These are phyloP conservation scores for Colletotrichum echinochloae DNA, from an alignment of 2,329 filamentous ascomycete species.

Conservation along the genomic window DNA sequence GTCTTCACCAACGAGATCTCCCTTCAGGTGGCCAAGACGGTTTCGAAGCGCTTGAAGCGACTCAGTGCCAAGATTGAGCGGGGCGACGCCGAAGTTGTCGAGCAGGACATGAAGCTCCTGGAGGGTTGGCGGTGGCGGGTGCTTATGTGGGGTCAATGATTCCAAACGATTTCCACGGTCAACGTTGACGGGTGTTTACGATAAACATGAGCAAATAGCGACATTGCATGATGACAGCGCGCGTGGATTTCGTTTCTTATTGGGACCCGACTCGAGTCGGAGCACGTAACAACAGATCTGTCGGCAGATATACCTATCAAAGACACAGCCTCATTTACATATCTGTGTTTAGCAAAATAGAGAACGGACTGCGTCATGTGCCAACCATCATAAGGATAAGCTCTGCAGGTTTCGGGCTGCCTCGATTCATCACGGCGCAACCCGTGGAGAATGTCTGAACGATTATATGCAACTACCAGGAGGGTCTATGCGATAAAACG, in stretches of 20 bases:
- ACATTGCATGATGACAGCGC: slow-evolving; percentile 12
- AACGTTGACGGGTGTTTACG: background rate
- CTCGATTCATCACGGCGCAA: background rate
- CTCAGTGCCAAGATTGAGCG: slow-evolving; percentile 61
- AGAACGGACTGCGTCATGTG: too few relatives aligned
- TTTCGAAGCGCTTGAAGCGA: slow-evolving; percentile 62
- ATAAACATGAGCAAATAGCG: slow-evolving; percentile 22
- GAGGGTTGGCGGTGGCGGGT: slow-evolving; percentile 70
- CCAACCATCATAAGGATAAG: too few relatives aligned
- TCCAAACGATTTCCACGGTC: background rate
- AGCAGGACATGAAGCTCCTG: slow-evolving; percentile 62
- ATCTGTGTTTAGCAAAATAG: background rate
- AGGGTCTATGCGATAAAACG: background rate
- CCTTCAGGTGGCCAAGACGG: slow-evolving; percentile 64
- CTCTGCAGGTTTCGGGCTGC: background rate
- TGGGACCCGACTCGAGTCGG: background rate
- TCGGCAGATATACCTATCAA: background rate
- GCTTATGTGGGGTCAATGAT: slow-evolving; percentile 56
- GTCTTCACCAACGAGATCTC: slow-evolving; percentile 71
- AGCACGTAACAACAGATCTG: background rate
- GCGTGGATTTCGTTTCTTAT: background rate
- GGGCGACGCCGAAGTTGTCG: slow-evolving; percentile 58
- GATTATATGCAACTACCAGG: background rate
- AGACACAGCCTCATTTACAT: background rate
- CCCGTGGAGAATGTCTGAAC: background rate